These are phyloP conservation scores for Metschnikowia dekortorum DNA, from an alignment of 805 yeast genomes.

Conservation along the genomic window DNA sequence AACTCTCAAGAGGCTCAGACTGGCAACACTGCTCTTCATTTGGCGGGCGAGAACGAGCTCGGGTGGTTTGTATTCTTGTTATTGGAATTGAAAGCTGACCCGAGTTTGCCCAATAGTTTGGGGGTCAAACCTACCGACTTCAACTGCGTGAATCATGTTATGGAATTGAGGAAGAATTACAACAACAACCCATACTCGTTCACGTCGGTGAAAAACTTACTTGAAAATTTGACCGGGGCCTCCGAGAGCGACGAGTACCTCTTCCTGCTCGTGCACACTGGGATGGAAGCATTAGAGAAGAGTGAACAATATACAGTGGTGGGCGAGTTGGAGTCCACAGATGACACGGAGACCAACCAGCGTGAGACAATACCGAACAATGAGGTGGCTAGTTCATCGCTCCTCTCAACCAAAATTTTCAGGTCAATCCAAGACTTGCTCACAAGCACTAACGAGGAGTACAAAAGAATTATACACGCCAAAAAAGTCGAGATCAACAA, in stretches of 20 bases:
- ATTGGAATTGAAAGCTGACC: conserved; percentile 42
- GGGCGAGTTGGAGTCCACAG: conserved; percentile 10
- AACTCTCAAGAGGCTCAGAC: conserved; percentile 33
- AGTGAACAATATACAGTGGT: conserved; percentile 12
- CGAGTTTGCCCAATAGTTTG: conserved; percentile 71
- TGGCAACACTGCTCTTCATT: conserved; percentile 38
- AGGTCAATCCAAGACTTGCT: conserved; percentile 38
- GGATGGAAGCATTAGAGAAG: conserved; percentile 30
- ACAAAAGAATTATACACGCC: conserved; percentile 32
- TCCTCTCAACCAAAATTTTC: conserved; percentile 30
- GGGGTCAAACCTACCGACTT: conserved; percentile 86
- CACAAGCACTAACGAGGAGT: conserved; percentile 34
- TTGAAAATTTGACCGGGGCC: conserved; percentile 9
- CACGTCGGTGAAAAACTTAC: conserved; percentile 7
- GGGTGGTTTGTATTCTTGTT: conserved; percentile 36
- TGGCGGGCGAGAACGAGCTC: conserved; percentile 37
- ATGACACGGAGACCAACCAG: not conserved
- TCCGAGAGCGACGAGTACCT: conserved; percentile 23
- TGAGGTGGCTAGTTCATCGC: conserved; percentile 12
- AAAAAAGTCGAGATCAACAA: conserved; percentile 33
- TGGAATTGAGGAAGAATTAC: conserved; percentile 13
- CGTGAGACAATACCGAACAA: conserved; percentile 8
- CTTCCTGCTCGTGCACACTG: conserved; percentile 32
- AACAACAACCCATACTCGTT: conserved; percentile 10
- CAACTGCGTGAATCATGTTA: conserved; percentile 54